Evolutionary conservation across 192 early-diverging fungal species (phyloP).

Genomic region (Rhizophagus sp.): DNA sequence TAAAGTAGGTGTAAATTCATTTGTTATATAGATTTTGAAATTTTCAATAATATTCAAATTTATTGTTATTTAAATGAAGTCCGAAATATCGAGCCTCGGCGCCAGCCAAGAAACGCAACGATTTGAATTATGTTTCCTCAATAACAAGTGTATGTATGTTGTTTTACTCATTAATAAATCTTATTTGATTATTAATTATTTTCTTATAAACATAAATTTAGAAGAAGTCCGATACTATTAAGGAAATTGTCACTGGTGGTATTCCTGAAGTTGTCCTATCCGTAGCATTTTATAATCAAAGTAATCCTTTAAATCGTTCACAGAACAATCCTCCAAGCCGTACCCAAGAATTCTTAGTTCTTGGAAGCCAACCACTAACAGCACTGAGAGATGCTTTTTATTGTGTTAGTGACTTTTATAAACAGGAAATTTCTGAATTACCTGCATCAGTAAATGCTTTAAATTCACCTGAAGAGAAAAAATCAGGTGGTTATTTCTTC

Average conservation of each 20-base stretch:
- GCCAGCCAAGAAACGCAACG: neutral
- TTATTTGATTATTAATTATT: too few species aligned
- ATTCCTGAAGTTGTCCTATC: conserved; percentile 53
- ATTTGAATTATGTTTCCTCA: conserved; percentile 21
- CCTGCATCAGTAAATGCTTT: conserved; percentile 29
- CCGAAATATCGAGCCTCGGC: neutral
- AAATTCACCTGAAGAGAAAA: conserved; percentile 58
- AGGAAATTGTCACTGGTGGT: neutral
- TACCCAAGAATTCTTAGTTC: conserved; percentile 65
- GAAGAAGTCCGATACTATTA: neutral
- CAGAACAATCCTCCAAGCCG: neutral
- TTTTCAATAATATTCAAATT: neutral
- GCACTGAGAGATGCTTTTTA: conserved; percentile 70
- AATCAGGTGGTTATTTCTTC: conserved; percentile 68
- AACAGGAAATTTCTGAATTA: conserved; percentile 38
- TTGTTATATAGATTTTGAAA: too few species aligned
- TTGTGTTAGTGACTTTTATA: conserved; percentile 67
- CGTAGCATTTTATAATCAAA: conserved; percentile 64
- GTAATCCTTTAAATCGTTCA: conserved; percentile 41
- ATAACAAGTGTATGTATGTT: neutral
- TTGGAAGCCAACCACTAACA: conserved; percentile 69
- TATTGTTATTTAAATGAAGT: neutral
- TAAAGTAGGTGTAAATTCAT: neutral
- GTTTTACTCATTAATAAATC: too few species aligned
- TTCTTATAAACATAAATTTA: neutral